phyloP scores from a whole-genome alignment of 225 moss, liverwort and hornwort genomes.

The Neckera pumila region DNA sequence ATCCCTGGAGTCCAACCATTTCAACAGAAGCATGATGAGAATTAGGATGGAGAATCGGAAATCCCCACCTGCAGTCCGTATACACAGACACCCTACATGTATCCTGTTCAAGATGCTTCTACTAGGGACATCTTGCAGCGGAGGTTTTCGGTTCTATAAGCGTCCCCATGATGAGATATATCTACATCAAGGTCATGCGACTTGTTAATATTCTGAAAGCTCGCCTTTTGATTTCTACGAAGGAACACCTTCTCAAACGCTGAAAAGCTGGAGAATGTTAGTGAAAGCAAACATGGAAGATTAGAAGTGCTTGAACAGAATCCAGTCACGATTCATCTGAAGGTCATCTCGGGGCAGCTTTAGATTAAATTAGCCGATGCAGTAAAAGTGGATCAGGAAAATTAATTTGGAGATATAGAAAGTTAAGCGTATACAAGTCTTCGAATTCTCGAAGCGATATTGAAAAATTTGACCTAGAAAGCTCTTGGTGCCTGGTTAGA shows the following conservation, averaged over 20 bases:
- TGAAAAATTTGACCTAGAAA: neutral
- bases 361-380: neutral
- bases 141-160: neutral
- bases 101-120: neutral
- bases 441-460: neutral
- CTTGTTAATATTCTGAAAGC: neutral
- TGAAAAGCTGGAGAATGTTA: neutral
- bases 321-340: neutral
- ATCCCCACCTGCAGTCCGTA: neutral
- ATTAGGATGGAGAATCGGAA: neutral
- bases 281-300: neutral
- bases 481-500: neutral
- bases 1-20: slow-evolving; percentile 8
- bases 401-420: neutral
- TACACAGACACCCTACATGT: neutral
- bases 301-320: neutral
- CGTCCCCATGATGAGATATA: neutral
- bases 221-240: neutral
- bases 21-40: neutral
- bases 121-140: neutral
- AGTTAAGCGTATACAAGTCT: neutral
- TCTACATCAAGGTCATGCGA: neutral
- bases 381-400: neutral
- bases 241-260: neutral
- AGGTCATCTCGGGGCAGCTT: neutral